phyloP scores from a whole-genome alignment of 176 grass and related monocot species.

The Phoenix dactylifera region DNA sequence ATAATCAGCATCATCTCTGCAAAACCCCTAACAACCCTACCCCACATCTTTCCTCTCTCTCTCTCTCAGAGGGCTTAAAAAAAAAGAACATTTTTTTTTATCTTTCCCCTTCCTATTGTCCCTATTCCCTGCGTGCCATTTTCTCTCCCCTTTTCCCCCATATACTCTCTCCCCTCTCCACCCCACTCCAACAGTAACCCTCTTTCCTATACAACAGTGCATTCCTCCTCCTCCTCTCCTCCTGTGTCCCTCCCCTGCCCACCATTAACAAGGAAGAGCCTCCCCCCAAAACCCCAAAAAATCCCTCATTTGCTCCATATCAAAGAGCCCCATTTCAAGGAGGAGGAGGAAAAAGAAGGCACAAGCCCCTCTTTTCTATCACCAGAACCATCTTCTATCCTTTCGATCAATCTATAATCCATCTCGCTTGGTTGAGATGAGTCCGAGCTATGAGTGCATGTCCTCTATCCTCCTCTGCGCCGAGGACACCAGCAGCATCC shows the following conservation, averaged over 20 bases:
- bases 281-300: neutral
- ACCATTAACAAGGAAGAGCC: neutral
- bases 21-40: neutral
- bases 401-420: neutral
- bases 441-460: conserved; percentile 48
- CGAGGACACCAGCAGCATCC: conserved; percentile 70
- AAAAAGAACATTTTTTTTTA: neutral
- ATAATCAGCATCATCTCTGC: neutral
- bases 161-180: conserved; percentile 6
- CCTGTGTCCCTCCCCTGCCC: conserved; percentile 1
- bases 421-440: conserved; percentile 30
- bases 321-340: conserved; percentile 15
- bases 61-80: neutral
- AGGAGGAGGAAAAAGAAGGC: neutral
- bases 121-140: neutral
- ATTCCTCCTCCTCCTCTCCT: neutral
- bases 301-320: conserved; percentile 18
- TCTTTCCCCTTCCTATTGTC: conserved; percentile 21
- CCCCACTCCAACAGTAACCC: conserved; percentile 19
- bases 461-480: conserved; percentile 74
- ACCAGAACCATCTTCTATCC: conserved; percentile 4
- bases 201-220: conserved; percentile 17
- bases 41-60: too few species aligned
- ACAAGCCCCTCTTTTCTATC: neutral
- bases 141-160: neutral